phyloP scores from a whole-genome alignment of 2,329 filamentous ascomycete genomes.

The Tympanopsis confertula region DNA sequence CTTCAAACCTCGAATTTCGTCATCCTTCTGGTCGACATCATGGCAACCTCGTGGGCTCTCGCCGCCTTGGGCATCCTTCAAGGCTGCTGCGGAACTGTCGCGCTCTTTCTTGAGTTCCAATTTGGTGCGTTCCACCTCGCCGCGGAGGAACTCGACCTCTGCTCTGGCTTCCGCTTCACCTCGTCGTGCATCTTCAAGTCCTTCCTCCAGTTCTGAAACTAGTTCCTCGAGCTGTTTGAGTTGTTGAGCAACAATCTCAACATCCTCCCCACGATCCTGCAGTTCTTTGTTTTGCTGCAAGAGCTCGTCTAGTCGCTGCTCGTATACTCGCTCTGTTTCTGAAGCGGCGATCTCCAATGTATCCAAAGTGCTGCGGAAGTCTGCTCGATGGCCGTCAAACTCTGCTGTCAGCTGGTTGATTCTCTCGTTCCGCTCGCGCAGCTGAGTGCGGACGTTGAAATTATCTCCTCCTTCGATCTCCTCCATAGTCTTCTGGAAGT shows the following conservation, averaged over 20 bases:
- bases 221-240: conserved; percentile 59
- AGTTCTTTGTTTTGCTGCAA: conserved; percentile 49
- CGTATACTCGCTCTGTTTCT: conserved; percentile 58
- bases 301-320: conserved; percentile 50
- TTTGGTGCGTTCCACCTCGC: conserved; percentile 54
- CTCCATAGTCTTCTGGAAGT: conserved; percentile 26
- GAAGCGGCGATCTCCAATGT: conserved; percentile 56
- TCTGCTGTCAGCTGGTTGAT: conserved; percentile 53
- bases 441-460: conserved; percentile 41
- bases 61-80: too few relatives aligned
- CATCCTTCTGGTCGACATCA: conserved; percentile 54
- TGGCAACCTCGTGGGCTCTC: too few relatives aligned
- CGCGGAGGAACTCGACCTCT: conserved; percentile 57
- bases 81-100: conserved; percentile 45
- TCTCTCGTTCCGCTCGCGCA: conserved; percentile 59
- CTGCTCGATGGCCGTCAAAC: conserved; percentile 56
- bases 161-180: conserved; percentile 59
- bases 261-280: conserved; percentile 49
- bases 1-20: conserved; percentile 58
- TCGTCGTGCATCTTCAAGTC: conserved; percentile 53
- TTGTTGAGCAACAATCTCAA: conserved; percentile 53
- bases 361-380: conserved; percentile 58
- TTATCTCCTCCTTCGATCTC: conserved; percentile 33
- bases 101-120: conserved; percentile 52
- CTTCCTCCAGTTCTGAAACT: conserved; percentile 59